Conservation (phyloP, 2,329 filamentous ascomycete genomes). For the Colletotrichum tofieldiae region DNA sequence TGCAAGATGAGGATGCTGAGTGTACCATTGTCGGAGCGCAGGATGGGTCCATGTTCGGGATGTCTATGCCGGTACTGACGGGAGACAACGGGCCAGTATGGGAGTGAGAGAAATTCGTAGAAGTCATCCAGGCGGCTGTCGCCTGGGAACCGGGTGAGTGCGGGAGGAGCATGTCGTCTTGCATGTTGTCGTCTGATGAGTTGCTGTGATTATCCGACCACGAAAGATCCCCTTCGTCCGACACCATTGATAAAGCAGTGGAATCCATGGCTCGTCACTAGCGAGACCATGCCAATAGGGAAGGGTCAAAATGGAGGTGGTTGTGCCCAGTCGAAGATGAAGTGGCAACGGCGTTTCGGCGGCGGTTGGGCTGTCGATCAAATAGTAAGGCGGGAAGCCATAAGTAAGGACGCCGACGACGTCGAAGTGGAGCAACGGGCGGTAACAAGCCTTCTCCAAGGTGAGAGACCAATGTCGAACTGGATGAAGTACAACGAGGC, state of each 20-base stretch:
- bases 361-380: slow-evolving; percentile 30
- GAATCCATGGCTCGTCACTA: slow-evolving; percentile 65
- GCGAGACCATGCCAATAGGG: slow-evolving; percentile 58
- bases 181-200: slow-evolving; percentile 60
- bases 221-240: slow-evolving; percentile 59
- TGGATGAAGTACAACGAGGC: slow-evolving; percentile 3
- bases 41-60: slow-evolving; percentile 55
- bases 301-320: slow-evolving; percentile 18
- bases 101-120: slow-evolving; percentile 50
- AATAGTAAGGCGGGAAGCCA: slow-evolving; percentile 27
- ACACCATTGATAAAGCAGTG: slow-evolving; percentile 56
- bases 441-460: background rate
- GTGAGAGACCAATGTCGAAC: slow-evolving; percentile 11
- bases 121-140: slow-evolving; percentile 47
- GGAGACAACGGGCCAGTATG: slow-evolving; percentile 68
- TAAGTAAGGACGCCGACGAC: slow-evolving; percentile 8
- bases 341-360: background rate
- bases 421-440: slow-evolving; percentile 25
- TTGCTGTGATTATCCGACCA: slow-evolving; percentile 65
- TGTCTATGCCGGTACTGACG: slow-evolving; percentile 66
- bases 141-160: slow-evolving; percentile 56
- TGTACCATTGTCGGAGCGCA: slow-evolving; percentile 60
- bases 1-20: slow-evolving; percentile 63
- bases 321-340: slow-evolving; percentile 13
- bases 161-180: slow-evolving; percentile 48